Evolutionary conservation across 1,284 basidiomycete species (phyloP).

Genomic region (Phylloporus sp.): DNA sequence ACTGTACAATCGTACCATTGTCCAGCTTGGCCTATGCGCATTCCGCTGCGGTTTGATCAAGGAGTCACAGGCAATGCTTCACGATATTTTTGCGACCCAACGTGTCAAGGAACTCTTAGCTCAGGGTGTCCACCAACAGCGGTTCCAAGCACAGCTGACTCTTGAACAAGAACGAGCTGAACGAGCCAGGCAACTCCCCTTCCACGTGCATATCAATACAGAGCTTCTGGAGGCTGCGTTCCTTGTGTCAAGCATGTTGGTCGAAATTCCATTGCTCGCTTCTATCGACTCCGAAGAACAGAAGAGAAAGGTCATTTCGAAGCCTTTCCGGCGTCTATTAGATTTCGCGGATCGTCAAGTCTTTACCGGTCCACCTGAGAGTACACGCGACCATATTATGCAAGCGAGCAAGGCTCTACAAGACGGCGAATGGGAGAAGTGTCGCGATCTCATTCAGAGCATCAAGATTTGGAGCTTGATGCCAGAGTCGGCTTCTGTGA

Average conservation of each 20-base stretch:
- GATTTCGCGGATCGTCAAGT: constrained; percentile 98
- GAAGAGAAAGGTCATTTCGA: constrained; percentile 90
- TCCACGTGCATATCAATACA: constrained; percentile 99
- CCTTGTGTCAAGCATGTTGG: constrained; percentile 97
- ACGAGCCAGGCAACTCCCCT: constrained; percentile 94
- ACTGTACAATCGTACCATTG: constrained; percentile 96
- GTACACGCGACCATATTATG: constrained; percentile 99
- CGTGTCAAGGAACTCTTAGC: constrained; percentile 97
- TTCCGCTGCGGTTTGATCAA: constrained; percentile 96
- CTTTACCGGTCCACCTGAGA: constrained; percentile 98
- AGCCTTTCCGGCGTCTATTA: constrained; percentile 93
- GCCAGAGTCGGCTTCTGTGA: constrained; percentile 88
- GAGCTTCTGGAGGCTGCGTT: constrained; percentile 98
- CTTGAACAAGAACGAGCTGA: constrained; percentile 98
- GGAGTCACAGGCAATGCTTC: constrained; percentile 91
- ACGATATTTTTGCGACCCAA: constrained; percentile 96
- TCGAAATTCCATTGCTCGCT: constrained; percentile 95
- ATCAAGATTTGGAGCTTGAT: constrained; percentile 99
- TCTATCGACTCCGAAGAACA: constrained; percentile 94
- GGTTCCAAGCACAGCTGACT: constrained; percentile 81
- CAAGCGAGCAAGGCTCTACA: constrained; percentile 97
- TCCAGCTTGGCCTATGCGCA: constrained; percentile 96
- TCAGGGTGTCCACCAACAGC: constrained; percentile 94
- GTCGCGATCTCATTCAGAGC: constrained; percentile 89
- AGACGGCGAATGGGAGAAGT: constrained; percentile 96